Conservation (phyloP, 352 stramenopile genomes). For the Globisporangium camurandrum region DNA sequence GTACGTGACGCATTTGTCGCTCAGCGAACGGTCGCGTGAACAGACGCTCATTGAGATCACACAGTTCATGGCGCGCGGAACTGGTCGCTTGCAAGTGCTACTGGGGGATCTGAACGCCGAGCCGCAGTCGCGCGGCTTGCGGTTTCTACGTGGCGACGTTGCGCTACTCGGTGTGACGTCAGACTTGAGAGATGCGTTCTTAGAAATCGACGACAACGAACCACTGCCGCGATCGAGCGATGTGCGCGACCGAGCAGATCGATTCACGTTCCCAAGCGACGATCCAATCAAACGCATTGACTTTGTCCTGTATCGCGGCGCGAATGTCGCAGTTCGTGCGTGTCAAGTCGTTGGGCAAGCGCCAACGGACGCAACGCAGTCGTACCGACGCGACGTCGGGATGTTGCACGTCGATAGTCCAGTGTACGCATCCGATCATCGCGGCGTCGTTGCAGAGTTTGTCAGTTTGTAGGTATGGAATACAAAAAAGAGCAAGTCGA, state of each 20-base stretch:
- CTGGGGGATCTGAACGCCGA: conserved; percentile 85
- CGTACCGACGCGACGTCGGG: conserved; percentile 49
- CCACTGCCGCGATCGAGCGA: conserved; percentile 45
- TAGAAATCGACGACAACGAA: conserved; percentile 58
- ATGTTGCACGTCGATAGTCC: conserved; percentile 75
- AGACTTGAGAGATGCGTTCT: conserved; percentile 75
- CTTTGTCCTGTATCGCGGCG: conserved; percentile 67
- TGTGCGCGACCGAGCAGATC: conserved; percentile 26
- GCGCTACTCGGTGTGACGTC: conserved; percentile 42
- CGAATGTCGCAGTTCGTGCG: conserved; percentile 49
- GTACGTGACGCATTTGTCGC: conserved; percentile 82
- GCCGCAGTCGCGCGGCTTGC: conserved; percentile 69
- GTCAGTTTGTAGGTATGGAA: background rate
- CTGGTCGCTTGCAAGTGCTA: conserved; percentile 63
- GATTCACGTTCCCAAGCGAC: conserved; percentile 85
- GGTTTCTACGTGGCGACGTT: conserved; percentile 63
- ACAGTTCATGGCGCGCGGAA: conserved; percentile 63
- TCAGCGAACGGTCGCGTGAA: conserved; percentile 67
- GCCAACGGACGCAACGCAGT: conserved; percentile 55
- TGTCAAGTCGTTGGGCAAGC: conserved; percentile 72
- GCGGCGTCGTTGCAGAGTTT: conserved; percentile 72
- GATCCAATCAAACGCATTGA: conserved; percentile 84
- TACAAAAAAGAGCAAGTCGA: background rate
- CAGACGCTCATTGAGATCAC: conserved; percentile 77
- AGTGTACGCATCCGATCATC: conserved; percentile 83